Conservation (phyloP, 2,329 filamentous ascomycete genomes). For the Cercospora zeae-maydis region DNA sequence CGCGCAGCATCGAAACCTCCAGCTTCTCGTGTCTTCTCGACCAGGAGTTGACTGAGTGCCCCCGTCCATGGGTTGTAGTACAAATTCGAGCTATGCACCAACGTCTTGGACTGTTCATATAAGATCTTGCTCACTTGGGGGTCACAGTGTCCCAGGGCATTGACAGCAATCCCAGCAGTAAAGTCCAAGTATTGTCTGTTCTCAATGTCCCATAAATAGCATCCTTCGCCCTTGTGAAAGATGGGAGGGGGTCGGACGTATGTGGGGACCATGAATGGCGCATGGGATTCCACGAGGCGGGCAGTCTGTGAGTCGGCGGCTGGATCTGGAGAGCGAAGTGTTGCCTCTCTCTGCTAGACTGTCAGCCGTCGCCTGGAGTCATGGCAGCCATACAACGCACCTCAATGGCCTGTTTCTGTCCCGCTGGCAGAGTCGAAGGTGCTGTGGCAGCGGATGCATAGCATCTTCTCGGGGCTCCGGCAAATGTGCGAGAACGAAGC, state of each 20-base stretch:
- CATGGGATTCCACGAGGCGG: slow-evolving; percentile 68
- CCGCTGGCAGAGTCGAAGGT: slow-evolving; percentile 42
- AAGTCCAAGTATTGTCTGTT: slow-evolving; percentile 89
- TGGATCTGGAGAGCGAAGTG: slow-evolving; percentile 68
- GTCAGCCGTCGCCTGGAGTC: slow-evolving; percentile 11
- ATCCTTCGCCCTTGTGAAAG: slow-evolving; percentile 83
- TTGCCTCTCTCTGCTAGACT: slow-evolving; percentile 43
- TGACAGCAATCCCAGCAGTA: slow-evolving; percentile 94
- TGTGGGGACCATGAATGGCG: slow-evolving; percentile 90
- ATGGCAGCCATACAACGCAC: slow-evolving; percentile 6
- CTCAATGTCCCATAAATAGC: slow-evolving; percentile 86
- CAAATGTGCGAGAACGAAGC: slow-evolving; percentile 15
- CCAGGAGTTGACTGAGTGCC: slow-evolving; percentile 76
- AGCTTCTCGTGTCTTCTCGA: slow-evolving; percentile 73
- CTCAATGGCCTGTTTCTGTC: slow-evolving; percentile 35
- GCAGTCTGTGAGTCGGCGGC: slow-evolving; percentile 68
- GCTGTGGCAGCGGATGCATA: slow-evolving; percentile 40
- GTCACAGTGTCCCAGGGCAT: slow-evolving; percentile 86
- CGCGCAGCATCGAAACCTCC: slow-evolving; percentile 76
- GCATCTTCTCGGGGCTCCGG: slow-evolving; percentile 16
- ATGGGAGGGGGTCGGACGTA: slow-evolving; percentile 87
- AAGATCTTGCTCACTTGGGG: slow-evolving; percentile 71
- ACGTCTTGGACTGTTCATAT: slow-evolving; percentile 61
- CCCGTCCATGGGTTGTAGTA: slow-evolving; percentile 98
- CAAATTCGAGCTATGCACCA: slow-evolving; percentile 90